Evolutionary conservation across 148 eudicot genomes (phyloP).

Genomic region (Agrostemma githago): DNA sequence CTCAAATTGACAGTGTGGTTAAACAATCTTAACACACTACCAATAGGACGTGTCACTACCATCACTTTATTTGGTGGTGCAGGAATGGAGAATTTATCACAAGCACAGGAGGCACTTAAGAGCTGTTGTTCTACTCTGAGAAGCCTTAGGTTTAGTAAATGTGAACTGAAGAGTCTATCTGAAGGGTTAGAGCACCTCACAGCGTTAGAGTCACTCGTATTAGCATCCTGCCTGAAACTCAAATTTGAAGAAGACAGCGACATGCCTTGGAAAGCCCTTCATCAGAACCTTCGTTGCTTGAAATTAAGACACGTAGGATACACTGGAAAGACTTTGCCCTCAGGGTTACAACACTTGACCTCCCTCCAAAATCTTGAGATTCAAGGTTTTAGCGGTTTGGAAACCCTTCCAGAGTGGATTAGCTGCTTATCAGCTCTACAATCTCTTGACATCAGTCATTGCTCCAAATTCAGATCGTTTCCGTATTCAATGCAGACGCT

Average conservation of each 20-base stretch:
- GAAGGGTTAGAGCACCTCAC: conserved; percentile 19
- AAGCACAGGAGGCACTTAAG: not conserved
- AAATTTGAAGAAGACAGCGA: not conserved
- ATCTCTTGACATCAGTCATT: not conserved
- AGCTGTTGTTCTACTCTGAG: conserved; percentile 14
- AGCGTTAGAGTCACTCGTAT: conserved; percentile 2
- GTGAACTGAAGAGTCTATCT: not conserved
- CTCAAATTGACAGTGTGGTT: no score
- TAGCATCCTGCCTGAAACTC: not conserved
- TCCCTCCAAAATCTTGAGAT: conserved; percentile 13
- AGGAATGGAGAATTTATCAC: conserved; percentile 8
- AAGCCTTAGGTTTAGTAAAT: not conserved
- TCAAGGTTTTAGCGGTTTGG: no score
- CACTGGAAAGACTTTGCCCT: not conserved
- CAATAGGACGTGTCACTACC: not conserved
- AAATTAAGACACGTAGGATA: not conserved
- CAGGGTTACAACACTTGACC: conserved; percentile 20
- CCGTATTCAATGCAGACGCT: conserved; percentile 6
- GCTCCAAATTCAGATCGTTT: not conserved
- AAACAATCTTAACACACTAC: conserved; percentile 3
- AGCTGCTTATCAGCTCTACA: conserved; percentile 16
- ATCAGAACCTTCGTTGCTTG: conserved; percentile 11
- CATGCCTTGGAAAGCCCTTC: conserved; percentile 12
- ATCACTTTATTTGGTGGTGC: not conserved
- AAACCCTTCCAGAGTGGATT: conserved; percentile 18